Evolutionary conservation across 2,329 filamentous ascomycete species (phyloP).

Genomic region (Nothophoma quercina): DNA sequence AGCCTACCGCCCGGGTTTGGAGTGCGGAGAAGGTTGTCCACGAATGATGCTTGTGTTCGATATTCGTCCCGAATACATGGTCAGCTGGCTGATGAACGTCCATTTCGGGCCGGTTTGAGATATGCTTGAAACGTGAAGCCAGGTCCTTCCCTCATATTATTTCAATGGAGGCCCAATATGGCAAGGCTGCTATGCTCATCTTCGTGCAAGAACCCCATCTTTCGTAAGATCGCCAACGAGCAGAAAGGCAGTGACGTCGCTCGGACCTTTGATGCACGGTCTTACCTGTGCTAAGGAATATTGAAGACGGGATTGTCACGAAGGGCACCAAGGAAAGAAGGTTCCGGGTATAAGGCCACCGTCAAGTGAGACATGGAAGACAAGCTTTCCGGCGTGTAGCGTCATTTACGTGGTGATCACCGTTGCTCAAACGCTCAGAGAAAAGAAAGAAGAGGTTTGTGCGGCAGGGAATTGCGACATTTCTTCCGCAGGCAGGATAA

Average conservation of each 20-base stretch:
- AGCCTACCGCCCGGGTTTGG: not conserved
- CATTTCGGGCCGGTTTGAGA: constrained; percentile 12
- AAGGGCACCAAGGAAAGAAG: constrained; percentile 23
- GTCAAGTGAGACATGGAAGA: constrained; percentile 18
- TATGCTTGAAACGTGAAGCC: constrained; percentile 7
- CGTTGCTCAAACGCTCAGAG: constrained; percentile 21
- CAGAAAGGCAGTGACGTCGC: constrained; percentile 34
- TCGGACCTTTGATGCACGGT: constrained; percentile 10
- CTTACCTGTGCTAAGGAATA: constrained; percentile 4
- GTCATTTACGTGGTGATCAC: constrained; percentile 35
- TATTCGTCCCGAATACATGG: constrained; percentile 5
- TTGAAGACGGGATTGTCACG: constrained; percentile 21
- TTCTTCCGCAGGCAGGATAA: constrained; percentile 11
- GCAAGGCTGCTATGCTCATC: constrained; percentile 12
- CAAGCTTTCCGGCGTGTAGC: constrained; percentile 22
- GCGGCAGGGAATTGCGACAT: constrained; percentile 30
- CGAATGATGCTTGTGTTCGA: not conserved
- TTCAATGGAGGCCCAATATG: constrained; percentile 5
- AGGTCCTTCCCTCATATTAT: not conserved
- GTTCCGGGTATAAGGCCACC: constrained; percentile 16
- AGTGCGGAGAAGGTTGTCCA: constrained; percentile 13
- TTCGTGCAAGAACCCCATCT: constrained; percentile 10
- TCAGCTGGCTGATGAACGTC: not conserved
- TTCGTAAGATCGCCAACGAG: constrained; percentile 27
- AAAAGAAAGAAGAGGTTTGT: constrained; percentile 14